Evolutionary conservation across 116 monocot genomes (phyloP).

Genomic region (Trichopus zeylanicus): DNA sequence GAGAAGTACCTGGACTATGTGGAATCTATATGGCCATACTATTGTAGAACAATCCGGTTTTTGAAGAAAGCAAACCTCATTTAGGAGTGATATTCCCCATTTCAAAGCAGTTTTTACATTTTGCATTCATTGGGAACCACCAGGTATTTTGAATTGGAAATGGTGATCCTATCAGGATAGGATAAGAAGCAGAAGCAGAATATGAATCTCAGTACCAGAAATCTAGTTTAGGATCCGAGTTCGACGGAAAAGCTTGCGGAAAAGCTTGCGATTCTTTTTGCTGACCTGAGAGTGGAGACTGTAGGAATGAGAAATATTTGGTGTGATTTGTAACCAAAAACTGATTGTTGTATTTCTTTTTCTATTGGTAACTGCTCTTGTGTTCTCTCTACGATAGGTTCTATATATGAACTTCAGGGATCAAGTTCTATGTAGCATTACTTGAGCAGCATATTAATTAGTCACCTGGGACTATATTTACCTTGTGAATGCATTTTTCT

Average conservation of each 20-base stretch:
- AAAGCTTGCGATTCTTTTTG: background rate
- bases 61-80: slow-evolving; percentile 77
- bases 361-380: background rate
- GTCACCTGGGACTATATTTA: too few species aligned
- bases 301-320: background rate
- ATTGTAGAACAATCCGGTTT: slow-evolving; percentile 74
- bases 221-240: too few species aligned
- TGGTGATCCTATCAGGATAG: background rate
- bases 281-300: background rate
- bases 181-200: background rate
- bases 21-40: slow-evolving; percentile 83
- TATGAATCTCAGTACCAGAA: too few species aligned
- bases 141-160: background rate
- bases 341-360: background rate
- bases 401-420: background rate
- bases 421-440: too few species aligned
- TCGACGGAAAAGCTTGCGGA: background rate
- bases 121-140: background rate
- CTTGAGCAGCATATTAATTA: too few species aligned
- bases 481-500: too few species aligned
- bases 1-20: slow-evolving; percentile 65
- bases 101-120: background rate
- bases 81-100: slow-evolving; percentile 11
- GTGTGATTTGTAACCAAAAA: background rate
- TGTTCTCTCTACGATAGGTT: background rate